A percentile compares a stretch with the other conserved stretches of the same genome.
Conservation (phyloP, 306 rosid genomes). For the Quercus variabilis region DNA sequence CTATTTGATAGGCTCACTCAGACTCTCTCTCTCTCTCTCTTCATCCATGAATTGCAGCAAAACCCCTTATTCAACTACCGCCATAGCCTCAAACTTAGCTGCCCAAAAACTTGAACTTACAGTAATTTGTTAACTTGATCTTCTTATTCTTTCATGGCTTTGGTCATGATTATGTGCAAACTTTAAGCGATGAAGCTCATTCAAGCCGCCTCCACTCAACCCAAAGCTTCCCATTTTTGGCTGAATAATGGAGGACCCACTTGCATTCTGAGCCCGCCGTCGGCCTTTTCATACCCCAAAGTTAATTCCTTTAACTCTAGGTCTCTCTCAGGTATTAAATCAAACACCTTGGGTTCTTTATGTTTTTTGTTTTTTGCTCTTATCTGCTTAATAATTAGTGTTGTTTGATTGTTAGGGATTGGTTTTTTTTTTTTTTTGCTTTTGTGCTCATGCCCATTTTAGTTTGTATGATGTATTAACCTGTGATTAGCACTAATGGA, state of each 20-base stretch:
- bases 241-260: slow-evolving; percentile 23
- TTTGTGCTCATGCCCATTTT: neutral
- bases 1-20: neutral
- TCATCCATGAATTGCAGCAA: neutral
- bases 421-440: neutral
- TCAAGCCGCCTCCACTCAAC: slow-evolving; percentile 9
- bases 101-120: neutral
- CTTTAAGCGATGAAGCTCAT: slow-evolving; percentile 23
- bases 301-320: slow-evolving; percentile 15
- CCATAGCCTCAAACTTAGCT: neutral
- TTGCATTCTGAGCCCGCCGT: neutral
- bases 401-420: neutral
- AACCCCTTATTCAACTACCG: neutral
- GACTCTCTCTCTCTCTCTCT: neutral
- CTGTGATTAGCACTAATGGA: neutral
- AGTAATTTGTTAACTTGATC: too few relatives aligned
- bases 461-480: neutral
- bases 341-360: neutral
- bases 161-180: neutral
- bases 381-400: neutral
- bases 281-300: neutral
- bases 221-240: slow-evolving; percentile 19
- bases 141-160: neutral
- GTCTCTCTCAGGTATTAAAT: slow-evolving; percentile 31
- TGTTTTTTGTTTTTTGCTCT: neutral